phyloP scores from a whole-genome alignment of 805 yeast species.

The Teunomyces kruisii region DNA sequence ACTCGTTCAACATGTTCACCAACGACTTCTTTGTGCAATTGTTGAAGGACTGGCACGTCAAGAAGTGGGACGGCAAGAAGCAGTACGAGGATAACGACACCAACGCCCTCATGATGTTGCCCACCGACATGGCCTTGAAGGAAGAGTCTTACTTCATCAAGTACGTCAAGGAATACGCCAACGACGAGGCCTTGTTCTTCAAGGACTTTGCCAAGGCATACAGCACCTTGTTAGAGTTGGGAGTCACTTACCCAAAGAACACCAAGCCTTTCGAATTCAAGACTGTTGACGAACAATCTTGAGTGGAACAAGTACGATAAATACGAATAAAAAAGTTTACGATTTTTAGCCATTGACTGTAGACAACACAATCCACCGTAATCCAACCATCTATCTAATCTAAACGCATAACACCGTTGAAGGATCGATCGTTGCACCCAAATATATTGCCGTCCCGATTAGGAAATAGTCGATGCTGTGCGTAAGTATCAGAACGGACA shows the following conservation, averaged over 20 bases:
- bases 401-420: no score
- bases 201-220: constrained; percentile 49
- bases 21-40: constrained; percentile 39
- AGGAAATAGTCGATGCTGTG: background rate
- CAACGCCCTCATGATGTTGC: constrained; percentile 53
- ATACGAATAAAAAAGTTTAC: background rate
- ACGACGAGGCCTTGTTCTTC: constrained; percentile 49
- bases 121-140: constrained; percentile 55
- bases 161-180: constrained; percentile 49
- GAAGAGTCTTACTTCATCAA: constrained; percentile 46
- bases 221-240: constrained; percentile 46
- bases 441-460: background rate
- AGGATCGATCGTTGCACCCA: no score
- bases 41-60: constrained; percentile 55
- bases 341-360: no score
- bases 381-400: no score
- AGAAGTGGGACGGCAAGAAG: constrained; percentile 40
- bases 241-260: constrained; percentile 49
- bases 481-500: background rate
- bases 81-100: constrained; percentile 42
- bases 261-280: constrained; percentile 50
- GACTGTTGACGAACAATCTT: constrained; percentile 70
- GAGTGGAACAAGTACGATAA: constrained; percentile 9
- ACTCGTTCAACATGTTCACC: constrained; percentile 39
- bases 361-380: no score